Evolutionary conservation across 768 basidiomycete species (phyloP).

Genomic region (Serendipita sp.): DNA sequence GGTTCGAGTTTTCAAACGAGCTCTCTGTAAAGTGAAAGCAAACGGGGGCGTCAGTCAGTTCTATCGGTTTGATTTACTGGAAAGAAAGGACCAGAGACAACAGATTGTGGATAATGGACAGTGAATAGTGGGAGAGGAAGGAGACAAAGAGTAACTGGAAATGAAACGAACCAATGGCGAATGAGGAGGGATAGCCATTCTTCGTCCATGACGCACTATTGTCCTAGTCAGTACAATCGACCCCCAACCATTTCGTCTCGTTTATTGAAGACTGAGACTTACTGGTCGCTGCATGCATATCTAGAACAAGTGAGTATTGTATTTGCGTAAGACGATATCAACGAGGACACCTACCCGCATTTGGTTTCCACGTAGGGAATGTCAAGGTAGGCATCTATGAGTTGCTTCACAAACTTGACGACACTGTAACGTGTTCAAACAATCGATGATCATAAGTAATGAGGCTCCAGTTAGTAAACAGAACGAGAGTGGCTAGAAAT

Average conservation of each 20-base stretch:
- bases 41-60: no score
- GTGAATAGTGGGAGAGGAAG: no score
- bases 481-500: no score
- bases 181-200: constrained; percentile 71
- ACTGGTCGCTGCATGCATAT: constrained; percentile 93
- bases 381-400: constrained; percentile 62
- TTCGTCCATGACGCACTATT: constrained; percentile 66
- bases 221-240: constrained; percentile 9
- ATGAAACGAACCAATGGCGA: constrained; percentile 52
- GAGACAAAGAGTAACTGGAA: constrained; percentile 5
- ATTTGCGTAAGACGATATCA: not conserved
- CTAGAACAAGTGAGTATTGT: no score
- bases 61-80: no score
- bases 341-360: constrained; percentile 40
- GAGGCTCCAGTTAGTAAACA: no score
- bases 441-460: not conserved
- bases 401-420: constrained; percentile 60
- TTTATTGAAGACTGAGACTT: constrained; percentile 18
- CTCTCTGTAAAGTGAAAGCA: constrained; percentile 29
- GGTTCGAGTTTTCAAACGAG: constrained; percentile 59
- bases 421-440: constrained; percentile 29
- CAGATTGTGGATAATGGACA: no score
- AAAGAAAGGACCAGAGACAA: no score
- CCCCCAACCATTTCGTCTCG: no score
- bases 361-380: constrained; percentile 79